These are phyloP conservation scores for Ophiostoma sp. DNA, from an alignment of 2,329 filamentous ascomycete genomes.

Conservation along the genomic window DNA sequence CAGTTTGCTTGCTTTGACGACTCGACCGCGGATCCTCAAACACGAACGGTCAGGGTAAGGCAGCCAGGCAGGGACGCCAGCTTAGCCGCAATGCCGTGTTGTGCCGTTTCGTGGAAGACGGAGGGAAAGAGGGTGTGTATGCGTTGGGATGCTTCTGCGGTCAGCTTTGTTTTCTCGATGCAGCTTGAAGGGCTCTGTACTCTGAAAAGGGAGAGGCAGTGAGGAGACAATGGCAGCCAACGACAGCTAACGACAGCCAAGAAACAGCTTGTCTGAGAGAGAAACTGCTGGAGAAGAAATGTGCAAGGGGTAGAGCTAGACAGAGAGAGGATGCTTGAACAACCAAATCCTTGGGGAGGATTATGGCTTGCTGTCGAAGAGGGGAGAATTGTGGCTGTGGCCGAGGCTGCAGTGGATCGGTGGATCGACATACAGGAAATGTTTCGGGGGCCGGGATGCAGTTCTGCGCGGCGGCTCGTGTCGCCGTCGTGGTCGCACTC, in stretches of 20 bases:
- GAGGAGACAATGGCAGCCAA: neutral
- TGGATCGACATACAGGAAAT: constrained; percentile 22
- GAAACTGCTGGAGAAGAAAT: neutral
- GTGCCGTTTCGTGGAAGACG: constrained; percentile 4
- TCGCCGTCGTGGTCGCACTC: constrained; percentile 10
- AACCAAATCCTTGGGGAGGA: neutral
- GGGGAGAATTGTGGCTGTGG: constrained; percentile 21
- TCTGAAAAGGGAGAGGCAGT: constrained; percentile 2
- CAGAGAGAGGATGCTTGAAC: neutral
- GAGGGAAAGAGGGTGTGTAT: neutral
- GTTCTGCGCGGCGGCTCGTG: constrained; percentile 11
- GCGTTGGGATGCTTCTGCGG: constrained; percentile 1
- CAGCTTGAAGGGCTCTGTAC: neutral
- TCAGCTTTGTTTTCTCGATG: neutral
- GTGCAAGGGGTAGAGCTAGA: neutral
- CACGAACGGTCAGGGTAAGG: constrained; percentile 14
- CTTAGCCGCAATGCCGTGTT: constrained; percentile 22
- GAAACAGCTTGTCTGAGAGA: constrained; percentile 8
- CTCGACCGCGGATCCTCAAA: constrained; percentile 25
- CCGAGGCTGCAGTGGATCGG: constrained; percentile 19
- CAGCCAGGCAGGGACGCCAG: constrained; percentile 16
- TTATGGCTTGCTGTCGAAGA: neutral
- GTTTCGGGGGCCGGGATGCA: constrained; percentile 8
- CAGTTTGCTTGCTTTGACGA: constrained; percentile 22
- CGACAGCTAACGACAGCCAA: neutral